phyloP scores from a whole-genome alignment of 768 basidiomycete species.

The Lactarius tabidus region DNA sequence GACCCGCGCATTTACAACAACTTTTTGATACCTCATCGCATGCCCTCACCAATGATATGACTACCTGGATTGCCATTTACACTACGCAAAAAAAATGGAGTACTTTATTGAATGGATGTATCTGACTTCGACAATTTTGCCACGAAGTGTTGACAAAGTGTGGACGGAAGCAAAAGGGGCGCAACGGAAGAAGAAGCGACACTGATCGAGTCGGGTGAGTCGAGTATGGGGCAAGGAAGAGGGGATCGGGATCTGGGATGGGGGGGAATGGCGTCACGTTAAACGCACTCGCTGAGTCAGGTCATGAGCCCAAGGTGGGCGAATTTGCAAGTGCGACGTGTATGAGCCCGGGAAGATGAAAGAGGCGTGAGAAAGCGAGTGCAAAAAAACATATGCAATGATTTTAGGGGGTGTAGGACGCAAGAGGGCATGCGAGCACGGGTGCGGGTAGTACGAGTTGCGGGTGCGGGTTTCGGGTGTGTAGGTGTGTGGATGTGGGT shows the following conservation, averaged over 20 bases:
- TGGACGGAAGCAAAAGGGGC: conserved; percentile 16
- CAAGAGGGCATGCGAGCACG: too few species aligned
- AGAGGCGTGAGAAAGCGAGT: conserved; percentile 20
- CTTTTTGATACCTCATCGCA: conserved; percentile 26
- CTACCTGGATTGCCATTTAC: conserved; percentile 23
- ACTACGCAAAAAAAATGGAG: conserved; percentile 13
- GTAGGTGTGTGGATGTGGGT: neutral
- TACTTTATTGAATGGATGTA: conserved; percentile 17
- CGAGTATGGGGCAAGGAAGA: conserved; percentile 18
- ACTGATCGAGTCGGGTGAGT: conserved; percentile 1
- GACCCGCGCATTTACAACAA: conserved; percentile 24
- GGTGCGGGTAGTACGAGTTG: neutral
- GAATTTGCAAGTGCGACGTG: conserved; percentile 20
- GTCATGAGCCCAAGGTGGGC: neutral
- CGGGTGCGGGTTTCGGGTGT: neutral
- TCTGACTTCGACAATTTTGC: neutral
- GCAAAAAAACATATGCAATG: conserved; percentile 14
- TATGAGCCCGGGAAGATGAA: conserved; percentile 16
- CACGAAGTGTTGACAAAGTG: neutral
- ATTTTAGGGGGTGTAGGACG: neutral
- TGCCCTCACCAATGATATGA: conserved; percentile 14
- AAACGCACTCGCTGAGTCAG: conserved; percentile 20
- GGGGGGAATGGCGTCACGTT: conserved; percentile 21
- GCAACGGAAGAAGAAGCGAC: neutral
- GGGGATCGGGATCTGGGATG: conserved; percentile 22